phyloP scores from a whole-genome alignment of 2,329 filamentous ascomycete species.

The Ophidiomyces ophidiicola region DNA sequence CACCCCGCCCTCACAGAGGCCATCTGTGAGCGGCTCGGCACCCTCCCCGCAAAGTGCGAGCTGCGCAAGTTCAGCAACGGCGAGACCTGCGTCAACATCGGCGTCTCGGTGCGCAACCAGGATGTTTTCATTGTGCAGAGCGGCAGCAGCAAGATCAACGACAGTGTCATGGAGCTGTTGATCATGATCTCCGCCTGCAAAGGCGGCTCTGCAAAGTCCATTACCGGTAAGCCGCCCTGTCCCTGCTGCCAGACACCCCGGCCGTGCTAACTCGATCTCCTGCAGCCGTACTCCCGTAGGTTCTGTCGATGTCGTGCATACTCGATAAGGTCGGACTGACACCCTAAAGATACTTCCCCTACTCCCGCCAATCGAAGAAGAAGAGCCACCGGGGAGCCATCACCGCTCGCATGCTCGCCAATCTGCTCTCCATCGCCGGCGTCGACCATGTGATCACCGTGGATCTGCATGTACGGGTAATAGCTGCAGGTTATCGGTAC shows the following conservation, averaged over 20 bases:
- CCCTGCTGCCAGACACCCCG: no score
- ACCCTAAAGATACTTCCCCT: conserved; percentile 68
- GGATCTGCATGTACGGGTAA: conserved; percentile 63
- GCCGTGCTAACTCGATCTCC: conserved; percentile 16
- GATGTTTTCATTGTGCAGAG: conserved; percentile 99
- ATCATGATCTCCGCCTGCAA: conserved; percentile 99
- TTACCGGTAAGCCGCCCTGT: conserved; percentile 60
- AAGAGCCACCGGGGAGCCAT: conserved; percentile 94
- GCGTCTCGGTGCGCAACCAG: conserved; percentile 73
- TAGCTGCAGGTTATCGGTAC: not conserved
- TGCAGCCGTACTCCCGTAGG: conserved; percentile 38
- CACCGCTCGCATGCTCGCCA: conserved; percentile 92
- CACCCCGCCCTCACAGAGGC: conserved; percentile 52
- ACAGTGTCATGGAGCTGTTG: conserved; percentile 96
- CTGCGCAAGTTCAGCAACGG: conserved; percentile 58
- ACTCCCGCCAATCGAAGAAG: conserved; percentile 98
- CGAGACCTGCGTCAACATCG: conserved; percentile 57
- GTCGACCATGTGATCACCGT: conserved; percentile 97
- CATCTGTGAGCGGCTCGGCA: conserved; percentile 55
- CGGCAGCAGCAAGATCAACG: conserved; percentile 89
- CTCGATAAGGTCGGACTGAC: conserved; percentile 28
- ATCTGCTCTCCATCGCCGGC: conserved; percentile 81
- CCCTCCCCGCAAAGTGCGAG: conserved; percentile 46
- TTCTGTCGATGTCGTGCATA: no score
- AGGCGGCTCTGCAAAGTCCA: conserved; percentile 88